These are phyloP conservation scores for Salix arbutifolia DNA, from an alignment of 345 rosid species.

Conservation along the genomic window DNA sequence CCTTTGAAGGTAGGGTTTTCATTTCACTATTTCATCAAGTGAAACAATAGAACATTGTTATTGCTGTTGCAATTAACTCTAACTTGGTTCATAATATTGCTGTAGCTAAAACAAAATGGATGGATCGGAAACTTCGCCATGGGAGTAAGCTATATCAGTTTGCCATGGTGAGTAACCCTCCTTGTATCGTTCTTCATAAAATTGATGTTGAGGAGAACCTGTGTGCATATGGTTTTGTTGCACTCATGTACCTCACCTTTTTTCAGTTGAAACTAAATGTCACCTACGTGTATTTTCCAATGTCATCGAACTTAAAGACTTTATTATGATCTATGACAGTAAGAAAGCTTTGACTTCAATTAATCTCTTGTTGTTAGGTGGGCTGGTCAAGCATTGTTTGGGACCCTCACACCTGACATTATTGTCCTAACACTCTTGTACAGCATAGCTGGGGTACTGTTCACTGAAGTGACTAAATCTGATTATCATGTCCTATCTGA, in stretches of 20 bases:
- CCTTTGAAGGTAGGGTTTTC: conserved; percentile 68
- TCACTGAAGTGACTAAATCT: neutral
- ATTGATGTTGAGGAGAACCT: neutral
- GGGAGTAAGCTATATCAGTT: conserved; percentile 94
- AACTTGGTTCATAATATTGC: conserved; percentile 12
- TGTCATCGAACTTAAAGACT: neutral
- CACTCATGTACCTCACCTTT: neutral
- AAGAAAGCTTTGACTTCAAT: neutral
- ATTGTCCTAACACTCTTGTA: conserved; percentile 89
- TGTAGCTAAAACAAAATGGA: conserved; percentile 97
- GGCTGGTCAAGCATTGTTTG: conserved; percentile 99
- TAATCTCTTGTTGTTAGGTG: conserved; percentile 54
- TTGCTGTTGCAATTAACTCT: neutral
- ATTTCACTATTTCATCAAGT: conserved; percentile 12
- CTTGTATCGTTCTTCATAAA: neutral
- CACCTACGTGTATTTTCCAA: neutral
- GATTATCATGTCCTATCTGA: neutral
- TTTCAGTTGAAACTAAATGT: neutral
- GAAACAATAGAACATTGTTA: neutral
- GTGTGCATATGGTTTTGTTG: neutral
- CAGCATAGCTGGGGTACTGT: conserved; percentile 89
- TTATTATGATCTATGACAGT: neutral
- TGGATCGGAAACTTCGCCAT: conserved; percentile 95
- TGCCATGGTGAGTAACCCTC: conserved; percentile 67
- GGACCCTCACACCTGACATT: conserved; percentile 88